Base-by-base conservation (phyloP, 2,329 filamentous ascomycete species). In the Fusarium incarnatum region DNA sequence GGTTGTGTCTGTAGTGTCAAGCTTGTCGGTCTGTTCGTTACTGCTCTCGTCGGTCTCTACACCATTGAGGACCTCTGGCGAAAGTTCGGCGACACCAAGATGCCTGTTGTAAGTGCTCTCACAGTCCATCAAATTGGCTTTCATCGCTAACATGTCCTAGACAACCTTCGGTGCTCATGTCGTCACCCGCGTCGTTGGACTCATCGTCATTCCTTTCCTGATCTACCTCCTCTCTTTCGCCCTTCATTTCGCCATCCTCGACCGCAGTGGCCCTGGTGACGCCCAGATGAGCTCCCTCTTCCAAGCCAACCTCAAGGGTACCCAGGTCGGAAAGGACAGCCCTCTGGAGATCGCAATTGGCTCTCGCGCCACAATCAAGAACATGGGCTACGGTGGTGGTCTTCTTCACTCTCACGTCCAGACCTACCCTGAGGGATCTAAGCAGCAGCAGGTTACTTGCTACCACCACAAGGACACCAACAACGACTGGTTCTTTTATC, bases 251-350 rank as follows among this genome's bases (percentile, higher is more conserved):
- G 87, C 94, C 68, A 93, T 99, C 68, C 88, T 99, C 62, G 93
- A 97, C 81, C 95, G 94, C 82, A 95, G 91, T 75, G 96, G 96
- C 22, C 96, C 97, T 10, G 96, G 96, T 57, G 96, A 99, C 83
- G 96, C 96, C n/a, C 96, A 99, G 82, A 99, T 99, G 96, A 98
- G 94, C 83, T 99, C 96, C 27, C 89, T 99, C 53, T 99, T 99
- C 88, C 96, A 99, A 81, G 96, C 97, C 49, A 99, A 99, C 78
- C 87, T 99, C 40, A 91, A 89, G 75, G 96, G 96, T 27, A 98
- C 95, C 13, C 92, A 97, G 71, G 95, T 99, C 67, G 95, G 95
- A 77, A 94, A 93, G 80, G 92, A 97, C 80, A 98, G 94, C 77
- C 96, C 97, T 23, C 87, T 99, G 18, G 96, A 99, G 78, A 86